Conservation (phyloP, 345 rosid genomes). For the Litchi chinensis region DNA sequence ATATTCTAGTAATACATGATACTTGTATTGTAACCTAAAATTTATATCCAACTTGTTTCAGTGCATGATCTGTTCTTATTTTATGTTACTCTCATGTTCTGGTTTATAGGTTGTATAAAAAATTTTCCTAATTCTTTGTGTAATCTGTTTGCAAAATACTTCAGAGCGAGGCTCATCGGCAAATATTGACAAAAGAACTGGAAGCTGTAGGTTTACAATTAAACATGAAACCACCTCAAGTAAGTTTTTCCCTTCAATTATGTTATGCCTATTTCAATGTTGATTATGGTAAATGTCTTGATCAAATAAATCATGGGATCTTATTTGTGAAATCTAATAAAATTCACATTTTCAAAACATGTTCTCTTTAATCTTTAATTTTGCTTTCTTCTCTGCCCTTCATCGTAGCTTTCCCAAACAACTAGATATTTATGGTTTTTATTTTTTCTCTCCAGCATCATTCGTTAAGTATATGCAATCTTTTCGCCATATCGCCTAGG, state of each 20-base stretch:
- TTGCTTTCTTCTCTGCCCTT: not conserved
- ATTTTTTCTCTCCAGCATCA: not conserved
- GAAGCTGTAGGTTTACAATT: conserved; percentile 98
- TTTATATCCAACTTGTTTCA: not conserved
- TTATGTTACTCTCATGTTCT: conserved; percentile 5
- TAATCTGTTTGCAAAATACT: conserved; percentile 8
- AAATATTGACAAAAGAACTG: conserved; percentile 87
- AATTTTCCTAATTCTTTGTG: not conserved
- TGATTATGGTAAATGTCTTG: not conserved
- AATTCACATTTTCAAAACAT: not conserved
- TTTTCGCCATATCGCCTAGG: not conserved
- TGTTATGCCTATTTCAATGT: not conserved
- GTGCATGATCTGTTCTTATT: not conserved
- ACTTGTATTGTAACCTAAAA: not conserved
- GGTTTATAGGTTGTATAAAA: not conserved
- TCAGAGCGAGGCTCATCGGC: conserved; percentile 99
- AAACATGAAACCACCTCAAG: conserved; percentile 96
- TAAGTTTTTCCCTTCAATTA: conserved; percentile 42
- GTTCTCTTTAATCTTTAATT: not conserved
- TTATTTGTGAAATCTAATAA: not conserved
- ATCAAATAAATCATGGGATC: not conserved
- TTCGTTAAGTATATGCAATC: not conserved
- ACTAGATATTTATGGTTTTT: not conserved
- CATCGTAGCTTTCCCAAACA: not conserved
- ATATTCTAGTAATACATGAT: conserved; percentile 1